A percentile compares a stretch with the other conserved stretches of the same genome.
Evolutionary conservation across 129 eudicot species (phyloP).

Genomic region (Silybum marianum): DNA sequence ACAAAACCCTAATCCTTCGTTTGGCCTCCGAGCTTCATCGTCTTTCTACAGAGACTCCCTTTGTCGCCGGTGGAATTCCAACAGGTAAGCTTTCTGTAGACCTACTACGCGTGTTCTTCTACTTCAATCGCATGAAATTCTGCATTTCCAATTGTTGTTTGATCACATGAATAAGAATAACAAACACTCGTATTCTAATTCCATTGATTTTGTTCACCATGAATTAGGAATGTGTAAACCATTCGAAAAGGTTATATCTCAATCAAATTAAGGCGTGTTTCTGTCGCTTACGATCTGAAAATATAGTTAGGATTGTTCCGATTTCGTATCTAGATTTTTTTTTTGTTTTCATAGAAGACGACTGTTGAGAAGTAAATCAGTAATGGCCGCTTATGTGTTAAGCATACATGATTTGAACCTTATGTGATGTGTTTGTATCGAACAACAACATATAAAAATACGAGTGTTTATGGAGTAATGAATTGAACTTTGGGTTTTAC

Average conservation of each 20-base stretch:
- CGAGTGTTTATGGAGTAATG: background rate
- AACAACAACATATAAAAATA: background rate
- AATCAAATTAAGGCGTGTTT: background rate
- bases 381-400: background rate
- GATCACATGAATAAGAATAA: background rate
- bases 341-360: background rate
- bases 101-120: background rate
- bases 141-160: background rate
- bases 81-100: slow-evolving; percentile 1
- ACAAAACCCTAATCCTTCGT: slow-evolving; percentile 28
- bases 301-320: background rate
- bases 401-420: background rate
- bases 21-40: slow-evolving; percentile 19
- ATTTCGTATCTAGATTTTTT: background rate
- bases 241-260: background rate
- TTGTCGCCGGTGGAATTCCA: slow-evolving; percentile 16
- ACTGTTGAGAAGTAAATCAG: background rate
- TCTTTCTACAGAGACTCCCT: background rate
- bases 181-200: background rate
- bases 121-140: background rate
- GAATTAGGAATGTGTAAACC: background rate
- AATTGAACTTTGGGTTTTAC: background rate
- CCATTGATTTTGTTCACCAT: background rate
- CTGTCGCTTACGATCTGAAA: background rate
- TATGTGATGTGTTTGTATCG: background rate